Evolutionary conservation across 2,329 filamentous ascomycete genomes (phyloP).

Genomic region (Pezicula neosporulosa): DNA sequence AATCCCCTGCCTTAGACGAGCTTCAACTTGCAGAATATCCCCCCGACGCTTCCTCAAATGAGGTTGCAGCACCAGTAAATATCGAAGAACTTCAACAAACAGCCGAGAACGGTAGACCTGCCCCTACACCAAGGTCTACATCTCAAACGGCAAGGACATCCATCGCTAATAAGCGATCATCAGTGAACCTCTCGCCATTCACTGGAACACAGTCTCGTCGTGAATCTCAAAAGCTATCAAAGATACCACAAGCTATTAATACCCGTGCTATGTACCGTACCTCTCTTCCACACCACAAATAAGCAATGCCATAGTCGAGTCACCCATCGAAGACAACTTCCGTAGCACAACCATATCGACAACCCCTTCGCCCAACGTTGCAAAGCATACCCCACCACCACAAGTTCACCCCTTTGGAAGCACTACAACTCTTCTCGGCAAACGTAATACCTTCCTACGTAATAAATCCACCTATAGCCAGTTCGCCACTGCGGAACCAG

Average conservation of each 20-base stretch:
- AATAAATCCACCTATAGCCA: conserved; percentile 18
- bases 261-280: conserved; percentile 21
- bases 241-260: conserved; percentile 7
- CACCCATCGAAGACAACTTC: conserved; percentile 29
- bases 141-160: conserved; percentile 13
- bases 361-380: not conserved
- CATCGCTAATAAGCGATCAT: not conserved
- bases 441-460: conserved; percentile 48
- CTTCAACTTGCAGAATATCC: conserved; percentile 45
- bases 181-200: conserved; percentile 1
- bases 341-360: conserved; percentile 10
- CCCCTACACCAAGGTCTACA: conserved; percentile 10
- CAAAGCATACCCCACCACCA: too few relatives aligned
- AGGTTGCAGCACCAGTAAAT: conserved; percentile 59
- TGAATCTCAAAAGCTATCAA: conserved; percentile 11
- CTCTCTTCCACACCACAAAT: conserved; percentile 27
- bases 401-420: conserved; percentile 14
- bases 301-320: conserved; percentile 30
- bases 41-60: conserved; percentile 29
- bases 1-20: conserved; percentile 64
- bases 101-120: conserved; percentile 28
- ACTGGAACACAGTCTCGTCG: conserved; percentile 8
- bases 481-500: conserved; percentile 20
- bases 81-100: conserved; percentile 64
- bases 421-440: conserved; percentile 46